A percentile compares a stretch with the other conserved stretches of the same genome.
phyloP scores from a whole-genome alignment of 495 filamentous ascomycete genomes.

The Aspergillus ostianus region DNA sequence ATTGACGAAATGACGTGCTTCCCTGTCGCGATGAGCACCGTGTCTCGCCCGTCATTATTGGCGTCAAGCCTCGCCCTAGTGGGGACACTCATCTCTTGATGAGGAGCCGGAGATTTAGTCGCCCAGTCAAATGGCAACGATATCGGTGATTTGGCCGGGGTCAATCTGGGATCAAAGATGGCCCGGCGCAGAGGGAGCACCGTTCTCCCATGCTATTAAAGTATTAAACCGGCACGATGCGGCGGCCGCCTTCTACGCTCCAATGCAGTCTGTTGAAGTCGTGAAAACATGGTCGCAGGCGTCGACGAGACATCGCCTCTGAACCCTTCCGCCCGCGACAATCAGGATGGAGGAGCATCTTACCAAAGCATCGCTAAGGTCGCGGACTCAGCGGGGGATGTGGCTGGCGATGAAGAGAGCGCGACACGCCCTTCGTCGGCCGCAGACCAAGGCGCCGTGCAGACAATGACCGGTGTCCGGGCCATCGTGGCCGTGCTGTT shows the following conservation, averaged over 20 bases:
- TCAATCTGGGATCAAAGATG: background rate
- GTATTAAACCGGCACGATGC: background rate
- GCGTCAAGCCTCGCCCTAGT: background rate
- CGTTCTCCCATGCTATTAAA: too few relatives aligned
- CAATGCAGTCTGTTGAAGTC: background rate
- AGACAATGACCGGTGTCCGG: slow-evolving; percentile 22
- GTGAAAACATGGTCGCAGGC: slow-evolving; percentile 1
- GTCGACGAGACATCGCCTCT: slow-evolving; percentile 11
- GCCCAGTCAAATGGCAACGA: background rate
- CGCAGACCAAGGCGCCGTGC: slow-evolving; percentile 4
- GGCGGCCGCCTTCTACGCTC: background rate
- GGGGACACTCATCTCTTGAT: background rate
- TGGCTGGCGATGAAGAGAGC: slow-evolving; percentile 27
- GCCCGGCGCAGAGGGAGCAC: too few relatives aligned
- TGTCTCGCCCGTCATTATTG: background rate
- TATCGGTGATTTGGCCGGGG: background rate
- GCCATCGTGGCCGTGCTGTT: slow-evolving; percentile 38
- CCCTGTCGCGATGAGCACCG: slow-evolving; percentile 1
- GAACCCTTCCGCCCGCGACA: slow-evolving; percentile 4
- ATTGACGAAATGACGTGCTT: slow-evolving; percentile 3
- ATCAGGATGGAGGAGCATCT: background rate
- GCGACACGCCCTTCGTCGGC: slow-evolving; percentile 12
- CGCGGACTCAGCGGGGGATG: background rate
- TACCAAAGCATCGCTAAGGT: slow-evolving; percentile 6
- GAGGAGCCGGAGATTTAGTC: background rate